Conservation (phyloP, 176 grass and related monocot genomes). For the Thalia dealbata region DNA sequence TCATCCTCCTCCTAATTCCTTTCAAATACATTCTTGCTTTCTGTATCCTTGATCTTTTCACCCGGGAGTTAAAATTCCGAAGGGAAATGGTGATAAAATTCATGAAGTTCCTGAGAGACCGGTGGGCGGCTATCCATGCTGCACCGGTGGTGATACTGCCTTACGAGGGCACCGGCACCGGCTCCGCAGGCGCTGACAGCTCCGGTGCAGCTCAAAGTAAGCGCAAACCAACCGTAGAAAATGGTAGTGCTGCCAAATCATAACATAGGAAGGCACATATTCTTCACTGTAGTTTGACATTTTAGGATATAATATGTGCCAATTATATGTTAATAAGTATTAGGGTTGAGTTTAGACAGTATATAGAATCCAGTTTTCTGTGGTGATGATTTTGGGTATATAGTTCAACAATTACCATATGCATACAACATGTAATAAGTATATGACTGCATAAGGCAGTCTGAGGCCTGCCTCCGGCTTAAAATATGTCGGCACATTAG, state of each 20-base stretch:
- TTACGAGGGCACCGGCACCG: slow-evolving; percentile 33
- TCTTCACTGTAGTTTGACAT: too few species aligned
- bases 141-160: slow-evolving; percentile 65
- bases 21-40: slow-evolving; percentile 69
- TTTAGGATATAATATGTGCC: too few species aligned
- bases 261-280: neutral
- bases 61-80: slow-evolving; percentile 62
- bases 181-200: slow-evolving; percentile 18
- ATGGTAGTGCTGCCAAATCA: slow-evolving; percentile 14
- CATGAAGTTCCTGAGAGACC: slow-evolving; percentile 46
- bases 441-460: too few species aligned
- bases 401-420: too few species aligned
- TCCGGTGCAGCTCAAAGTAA: slow-evolving; percentile 20
- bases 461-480: too few species aligned
- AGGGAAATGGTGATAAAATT: slow-evolving; percentile 70
- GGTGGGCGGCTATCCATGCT: slow-evolving; percentile 76
- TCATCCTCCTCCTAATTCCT: slow-evolving; percentile 55
- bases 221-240: slow-evolving; percentile 20
- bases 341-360: too few species aligned
- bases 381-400: too few species aligned
- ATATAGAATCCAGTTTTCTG: too few species aligned
- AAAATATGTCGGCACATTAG: too few species aligned
- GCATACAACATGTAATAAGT: too few species aligned
- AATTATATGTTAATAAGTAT: too few species aligned
- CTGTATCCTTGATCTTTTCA: slow-evolving; percentile 59